Base-by-base conservation (phyloP, 345 rosid species). In the Diplotaxis tenuifolia region DNA sequence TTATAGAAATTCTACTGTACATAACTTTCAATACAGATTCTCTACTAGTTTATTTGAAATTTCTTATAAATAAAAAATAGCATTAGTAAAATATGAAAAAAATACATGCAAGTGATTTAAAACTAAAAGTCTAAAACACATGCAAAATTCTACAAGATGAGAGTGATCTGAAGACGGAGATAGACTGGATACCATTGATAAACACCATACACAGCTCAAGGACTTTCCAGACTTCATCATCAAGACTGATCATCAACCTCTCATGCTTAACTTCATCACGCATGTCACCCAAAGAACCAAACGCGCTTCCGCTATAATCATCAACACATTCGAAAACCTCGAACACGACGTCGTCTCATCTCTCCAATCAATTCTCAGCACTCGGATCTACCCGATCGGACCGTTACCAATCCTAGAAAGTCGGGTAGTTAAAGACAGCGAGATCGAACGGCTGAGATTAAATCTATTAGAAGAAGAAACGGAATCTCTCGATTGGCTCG, bases 391-490 rank as follows among this genome's bases (percentile, higher is more conserved):
- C 23, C 6, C 83, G 2, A 36, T 84, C 7, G 92, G 92, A 0
- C 83, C 86, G 16, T 52, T 85, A 0, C 82, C 80, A 9, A 65
- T 82, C 4, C 76, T 74, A 1, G 23, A 52, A 70, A 52, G n/a
- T 36, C 77, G 12, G 5, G 62, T 7, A 62, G 78, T 38, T 12
- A 68, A 28, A 9, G 14, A 7, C 4, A 11, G 23, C 2, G 59
- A 73, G 0, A 20, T 77, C 34, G 76, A 59, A 66, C 54, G 20
- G 10, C n/a, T 85, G 21, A 81, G 77, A 18, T 76, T 83, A 5
- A 85, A 77, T 78, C 76, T 87, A 1, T 85, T 89, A 89, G 80
- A 84, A 38, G 89, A 87, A 23, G 88, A 85, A 7, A 20, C 64
- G 0, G 77, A 80, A 9, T 85, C 85, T 63, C 31, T 87, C 6